A percentile compares a stretch with the other conserved stretches of the same genome.
Conservation (phyloP, 495 filamentous ascomycete species). For the Alectoria sarmentosa region DNA sequence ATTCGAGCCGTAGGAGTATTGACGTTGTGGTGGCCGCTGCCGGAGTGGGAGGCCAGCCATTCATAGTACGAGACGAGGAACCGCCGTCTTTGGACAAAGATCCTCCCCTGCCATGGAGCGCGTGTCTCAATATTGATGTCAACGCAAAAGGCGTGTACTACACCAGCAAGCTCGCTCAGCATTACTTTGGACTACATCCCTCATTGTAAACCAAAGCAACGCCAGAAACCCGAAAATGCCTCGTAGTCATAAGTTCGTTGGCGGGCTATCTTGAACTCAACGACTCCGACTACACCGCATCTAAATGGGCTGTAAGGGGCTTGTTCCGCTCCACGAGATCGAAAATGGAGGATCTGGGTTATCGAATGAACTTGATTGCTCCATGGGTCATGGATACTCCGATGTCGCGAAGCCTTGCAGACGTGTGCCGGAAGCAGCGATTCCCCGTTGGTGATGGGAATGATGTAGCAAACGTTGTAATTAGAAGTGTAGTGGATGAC, state of each 20-base stretch:
- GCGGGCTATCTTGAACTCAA: conserved; percentile 30
- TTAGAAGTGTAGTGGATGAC: conserved; percentile 16
- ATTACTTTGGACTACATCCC: conserved; percentile 16
- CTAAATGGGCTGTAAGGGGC: conserved; percentile 32
- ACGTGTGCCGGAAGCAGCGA: not conserved
- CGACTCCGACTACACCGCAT: conserved; percentile 25
- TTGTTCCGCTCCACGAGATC: conserved; percentile 21
- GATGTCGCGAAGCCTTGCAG: conserved; percentile 2
- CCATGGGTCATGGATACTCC: conserved; percentile 24
- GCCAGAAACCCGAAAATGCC: conserved; percentile 10
- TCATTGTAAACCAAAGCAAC: not conserved
- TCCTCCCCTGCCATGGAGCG: not conserved
- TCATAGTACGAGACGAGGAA: not conserved
- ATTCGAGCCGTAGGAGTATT: conserved; percentile 1
- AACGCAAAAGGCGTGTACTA: conserved; percentile 17
- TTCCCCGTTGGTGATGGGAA: conserved; percentile 10
- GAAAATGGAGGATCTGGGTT: conserved; percentile 12
- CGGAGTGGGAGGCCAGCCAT: conserved; percentile 1
- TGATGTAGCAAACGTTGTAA: conserved; percentile 9
- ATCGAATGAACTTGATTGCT: conserved; percentile 18
- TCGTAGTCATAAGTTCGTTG: conserved; percentile 30
- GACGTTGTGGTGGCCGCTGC: conserved; percentile 17
- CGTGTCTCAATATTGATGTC: conserved; percentile 5
- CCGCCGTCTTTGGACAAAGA: conserved; percentile 12
- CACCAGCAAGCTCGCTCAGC: conserved; percentile 15